Evolutionary conservation across 192 early-diverging fungal species (phyloP), one percentile per base, ranked within the genome.

Genomic region (Phlyctochytrium planicorne): DNA sequence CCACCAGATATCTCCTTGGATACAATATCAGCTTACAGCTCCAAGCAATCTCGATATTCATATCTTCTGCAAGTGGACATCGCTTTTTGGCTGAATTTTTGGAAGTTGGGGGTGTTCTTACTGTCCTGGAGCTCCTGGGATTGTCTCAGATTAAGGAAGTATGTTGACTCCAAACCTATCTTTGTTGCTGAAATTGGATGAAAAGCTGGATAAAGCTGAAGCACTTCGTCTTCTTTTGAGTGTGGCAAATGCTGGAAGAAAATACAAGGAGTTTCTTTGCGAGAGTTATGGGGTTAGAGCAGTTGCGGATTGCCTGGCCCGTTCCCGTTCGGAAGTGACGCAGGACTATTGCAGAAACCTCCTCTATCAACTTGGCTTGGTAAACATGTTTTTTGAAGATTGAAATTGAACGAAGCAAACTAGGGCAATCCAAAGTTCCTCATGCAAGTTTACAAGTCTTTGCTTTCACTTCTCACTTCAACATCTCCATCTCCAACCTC

Each of bases 261-360:
- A 75, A 66, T 84, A 84, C 67, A 88, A 88, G 55, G 86, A 88
- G 69, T 88, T 88, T 73, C 73, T 88, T 20, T 88, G 86, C 70
- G 86, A 88, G 69, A 83, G 81, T 70, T 87, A 85, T 66, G 85
- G 84, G 16, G 82, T 88, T 1, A 66, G 84, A 34, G 69, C 82
- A 20, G 72, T 88, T 32, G 72, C 84, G 2, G 86, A 88, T 36
- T 88, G 86, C 60, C 68, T 88, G 29, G 75, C 82, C 1, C 63
- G 80, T 31, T 84, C 86, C 17, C 59, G 75, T 35, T 84, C 80
- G 1, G 86, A 88, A 64, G 35, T 80, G 30, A 83, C 82, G 29
- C 84, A 86, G 63, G 86, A 88, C 53, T 81, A 81, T 65, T 83
- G 82, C 31, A 68, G 82, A 32, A 81, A 83, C 50, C 62, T 88